Evolutionary conservation across 768 basidiomycete genomes (phyloP).

Genomic region (Dendrothele bispora): DNA sequence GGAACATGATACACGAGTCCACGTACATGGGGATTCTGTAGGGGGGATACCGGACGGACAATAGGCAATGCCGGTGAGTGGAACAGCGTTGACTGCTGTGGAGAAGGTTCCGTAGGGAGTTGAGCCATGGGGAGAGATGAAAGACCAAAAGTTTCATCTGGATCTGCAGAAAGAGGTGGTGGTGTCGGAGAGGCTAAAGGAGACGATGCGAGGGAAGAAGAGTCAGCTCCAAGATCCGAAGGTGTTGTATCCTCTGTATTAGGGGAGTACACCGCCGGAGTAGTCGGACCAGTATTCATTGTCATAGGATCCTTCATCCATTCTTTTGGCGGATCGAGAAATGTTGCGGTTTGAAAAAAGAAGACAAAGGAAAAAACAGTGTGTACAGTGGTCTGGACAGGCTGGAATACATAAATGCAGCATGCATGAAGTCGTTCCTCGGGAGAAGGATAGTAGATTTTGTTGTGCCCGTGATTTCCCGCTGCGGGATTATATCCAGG

Average conservation of each 20-base stretch:
- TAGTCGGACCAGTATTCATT: not conserved
- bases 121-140: slow-evolving; percentile 1
- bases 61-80: slow-evolving; percentile 3
- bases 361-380: slow-evolving; percentile 49
- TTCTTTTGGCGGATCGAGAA: slow-evolving; percentile 26
- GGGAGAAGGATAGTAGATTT: slow-evolving; percentile 42
- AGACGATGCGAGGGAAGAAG: not conserved
- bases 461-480: slow-evolving; percentile 21
- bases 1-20: slow-evolving; percentile 25
- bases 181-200: too few relatives aligned
- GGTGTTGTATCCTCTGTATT: not conserved
- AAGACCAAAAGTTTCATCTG: too few relatives aligned
- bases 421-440: slow-evolving; percentile 53
- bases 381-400: slow-evolving; percentile 34
- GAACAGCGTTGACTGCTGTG: slow-evolving; percentile 5
- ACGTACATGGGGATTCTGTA: slow-evolving; percentile 17
- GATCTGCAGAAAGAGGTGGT: too few relatives aligned
- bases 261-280: not conserved
- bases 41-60: slow-evolving; percentile 11
- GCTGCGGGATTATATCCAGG: slow-evolving; percentile 35
- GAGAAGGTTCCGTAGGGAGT: not conserved
- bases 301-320: slow-evolving; percentile 6
- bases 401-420: slow-evolving; percentile 47
- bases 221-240: not conserved
- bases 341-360: slow-evolving; percentile 44